Base-by-base conservation (phyloP, 345 rosid species). In the Reutealis trisperma region DNA sequence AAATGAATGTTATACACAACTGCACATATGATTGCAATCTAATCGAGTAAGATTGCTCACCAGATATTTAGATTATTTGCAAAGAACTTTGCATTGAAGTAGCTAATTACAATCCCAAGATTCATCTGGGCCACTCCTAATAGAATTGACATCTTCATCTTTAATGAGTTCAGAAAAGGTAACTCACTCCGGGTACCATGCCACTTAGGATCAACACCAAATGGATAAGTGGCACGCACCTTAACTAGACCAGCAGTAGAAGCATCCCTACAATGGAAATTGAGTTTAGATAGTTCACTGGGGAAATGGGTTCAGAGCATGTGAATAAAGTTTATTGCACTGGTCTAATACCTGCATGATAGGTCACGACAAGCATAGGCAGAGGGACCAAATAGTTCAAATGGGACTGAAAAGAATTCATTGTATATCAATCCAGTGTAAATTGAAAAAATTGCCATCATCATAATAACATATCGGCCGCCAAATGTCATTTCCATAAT, bases 91-190 rank as follows among this genome's bases (percentile, higher is more conserved):
- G 98, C 99, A 85, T 96, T 96, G 83, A 87, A 90, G 85, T 82
- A 96, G 83, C 99, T 96, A 88, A 93, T 76, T 47, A 93, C 78
- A 76, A 91, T 90, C 74, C 98, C 99, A 55, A 96, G 99, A 86
- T 96, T 92, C 99, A 96, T 96, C 81, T 96, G 98, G 71, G 95
- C 81, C 74, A 96, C 98, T 84, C 99, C 99, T 62, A 93, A 83
- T 67, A 93, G 92, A 79, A 96, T 96, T 44, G 99, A 96, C 99
- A 96, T 93, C 89, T 96, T 96, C 99, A 96, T 96, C 93, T 96
- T 96, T 79, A 96, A 84, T 9, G 99, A 96, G 86, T 93, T 96
- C 51, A 96, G 89, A 86, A 89, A 96, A 45, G 99, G 98, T 45
- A 96, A 84, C 86, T 96, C 98, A 8, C 94, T 96, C 75, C 97